Conservation (phyloP, 2,329 filamentous ascomycete species). For the Ilyonectria mors-panacis region DNA sequence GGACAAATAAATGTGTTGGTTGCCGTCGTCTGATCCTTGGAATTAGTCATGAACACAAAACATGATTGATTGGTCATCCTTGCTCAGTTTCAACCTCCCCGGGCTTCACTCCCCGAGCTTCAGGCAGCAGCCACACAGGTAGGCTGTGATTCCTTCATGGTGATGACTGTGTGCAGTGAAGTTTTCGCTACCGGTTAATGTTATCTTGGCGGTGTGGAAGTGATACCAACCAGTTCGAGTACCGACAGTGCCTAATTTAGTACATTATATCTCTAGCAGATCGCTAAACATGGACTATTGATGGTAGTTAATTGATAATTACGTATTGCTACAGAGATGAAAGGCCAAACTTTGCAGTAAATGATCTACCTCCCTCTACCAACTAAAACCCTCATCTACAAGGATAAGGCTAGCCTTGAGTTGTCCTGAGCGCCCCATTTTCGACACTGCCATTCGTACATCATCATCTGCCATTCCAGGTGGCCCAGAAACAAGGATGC, state of each 20-base stretch:
- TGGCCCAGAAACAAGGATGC: conserved; percentile 50
- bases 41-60: neutral
- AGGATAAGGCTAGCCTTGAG: conserved; percentile 43
- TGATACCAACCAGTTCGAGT: too few species aligned
- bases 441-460: conserved; percentile 43
- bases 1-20: neutral
- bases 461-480: conserved; percentile 50
- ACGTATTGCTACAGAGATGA: too few species aligned
- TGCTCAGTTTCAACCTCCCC: neutral
- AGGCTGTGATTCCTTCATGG: neutral
- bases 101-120: neutral
- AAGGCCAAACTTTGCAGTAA: neutral
- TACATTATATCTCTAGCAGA: too few species aligned
- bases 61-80: neutral
- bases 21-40: neutral
- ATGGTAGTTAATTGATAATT: too few species aligned
- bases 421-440: conserved; percentile 35
- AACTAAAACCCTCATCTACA: conserved; percentile 47
- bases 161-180: neutral
- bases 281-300: too few species aligned
- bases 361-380: conserved; percentile 36
- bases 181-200: too few species aligned
- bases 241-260: too few species aligned
- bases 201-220: too few species aligned
- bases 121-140: neutral